These are phyloP conservation scores for Phyllosticta citrichinensis DNA, from an alignment of 2,329 filamentous ascomycete species.

Conservation along the genomic window DNA sequence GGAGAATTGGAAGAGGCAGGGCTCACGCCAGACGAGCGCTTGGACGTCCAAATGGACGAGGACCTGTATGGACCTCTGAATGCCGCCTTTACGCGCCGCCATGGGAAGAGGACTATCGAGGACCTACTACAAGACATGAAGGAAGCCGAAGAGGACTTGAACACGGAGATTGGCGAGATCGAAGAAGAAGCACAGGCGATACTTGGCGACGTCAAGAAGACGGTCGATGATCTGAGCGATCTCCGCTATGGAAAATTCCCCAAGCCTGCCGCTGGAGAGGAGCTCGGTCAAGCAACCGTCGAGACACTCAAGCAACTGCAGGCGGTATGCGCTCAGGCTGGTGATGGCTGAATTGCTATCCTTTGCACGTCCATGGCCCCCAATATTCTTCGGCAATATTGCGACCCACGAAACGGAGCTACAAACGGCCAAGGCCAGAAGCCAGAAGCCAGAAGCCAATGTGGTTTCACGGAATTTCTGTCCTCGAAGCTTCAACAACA, in stretches of 20 bases:
- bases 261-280: conserved; percentile 41
- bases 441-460: too few species aligned
- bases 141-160: conserved; percentile 52
- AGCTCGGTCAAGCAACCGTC: conserved; percentile 56
- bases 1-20: conserved; percentile 43
- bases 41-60: conserved; percentile 41
- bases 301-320: conserved; percentile 56
- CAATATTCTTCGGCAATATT: too few species aligned
- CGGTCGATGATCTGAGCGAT: conserved; percentile 67
- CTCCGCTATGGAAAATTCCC: conserved; percentile 67
- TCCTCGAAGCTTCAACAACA: background rate
- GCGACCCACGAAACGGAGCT: too few species aligned
- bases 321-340: conserved; percentile 41
- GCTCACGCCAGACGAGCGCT: conserved; percentile 47
- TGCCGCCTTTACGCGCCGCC: conserved; percentile 32
- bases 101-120: conserved; percentile 47
- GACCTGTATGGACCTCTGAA: conserved; percentile 30
- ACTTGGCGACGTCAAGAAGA: conserved; percentile 52
- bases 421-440: too few species aligned
- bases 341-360: background rate
- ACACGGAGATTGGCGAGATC: conserved; percentile 56
- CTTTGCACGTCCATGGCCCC: background rate
- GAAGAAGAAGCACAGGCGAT: conserved; percentile 54
- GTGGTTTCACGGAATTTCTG: too few species aligned
- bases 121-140: conserved; percentile 62